A percentile compares a stretch with the other conserved stretches of the same genome.
These are phyloP conservation scores for Hippophae gyantsensis DNA, from an alignment of 306 rosid species.

Conservation along the genomic window DNA sequence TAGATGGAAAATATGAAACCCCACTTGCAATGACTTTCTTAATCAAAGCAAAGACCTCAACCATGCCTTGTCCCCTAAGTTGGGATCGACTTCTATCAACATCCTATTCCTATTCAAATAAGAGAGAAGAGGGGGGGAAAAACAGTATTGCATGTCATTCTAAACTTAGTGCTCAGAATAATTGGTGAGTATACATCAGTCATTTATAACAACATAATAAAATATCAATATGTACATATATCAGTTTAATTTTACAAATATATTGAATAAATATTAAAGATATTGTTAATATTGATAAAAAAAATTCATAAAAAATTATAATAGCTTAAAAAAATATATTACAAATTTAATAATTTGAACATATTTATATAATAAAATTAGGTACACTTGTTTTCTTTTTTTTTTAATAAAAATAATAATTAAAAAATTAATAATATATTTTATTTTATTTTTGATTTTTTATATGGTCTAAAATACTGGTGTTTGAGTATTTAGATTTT, in stretches of 20 bases:
- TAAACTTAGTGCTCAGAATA: constrained; percentile 37
- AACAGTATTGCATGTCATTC: constrained; percentile 29
- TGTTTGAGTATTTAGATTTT: too few species aligned
- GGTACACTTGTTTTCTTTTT: too few species aligned
- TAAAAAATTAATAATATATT: too few species aligned
- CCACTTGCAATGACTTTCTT: constrained; percentile 23
- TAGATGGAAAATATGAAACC: constrained; percentile 17
- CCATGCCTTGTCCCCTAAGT: constrained; percentile 42
- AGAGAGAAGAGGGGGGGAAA: constrained; percentile 21
- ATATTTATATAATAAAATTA: too few species aligned
- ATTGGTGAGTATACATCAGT: constrained; percentile 23
- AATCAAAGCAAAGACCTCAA: constrained; percentile 30
- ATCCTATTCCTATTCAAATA: constrained; percentile 15
- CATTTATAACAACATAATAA: constrained; percentile 20
- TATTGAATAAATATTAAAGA: not conserved
- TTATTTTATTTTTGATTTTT: too few species aligned
- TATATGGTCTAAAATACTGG: too few species aligned
- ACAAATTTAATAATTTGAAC: too few species aligned
- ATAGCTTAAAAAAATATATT: too few species aligned
- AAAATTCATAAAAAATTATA: too few species aligned
- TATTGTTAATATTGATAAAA: too few species aligned
- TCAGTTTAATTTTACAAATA: not conserved
- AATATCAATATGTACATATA: not conserved
- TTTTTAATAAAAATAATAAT: too few species aligned
- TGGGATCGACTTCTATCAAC: constrained; percentile 44